phyloP scores from a whole-genome alignment of 208 protist genomes.

The Wallacemonas sp. region DNA sequence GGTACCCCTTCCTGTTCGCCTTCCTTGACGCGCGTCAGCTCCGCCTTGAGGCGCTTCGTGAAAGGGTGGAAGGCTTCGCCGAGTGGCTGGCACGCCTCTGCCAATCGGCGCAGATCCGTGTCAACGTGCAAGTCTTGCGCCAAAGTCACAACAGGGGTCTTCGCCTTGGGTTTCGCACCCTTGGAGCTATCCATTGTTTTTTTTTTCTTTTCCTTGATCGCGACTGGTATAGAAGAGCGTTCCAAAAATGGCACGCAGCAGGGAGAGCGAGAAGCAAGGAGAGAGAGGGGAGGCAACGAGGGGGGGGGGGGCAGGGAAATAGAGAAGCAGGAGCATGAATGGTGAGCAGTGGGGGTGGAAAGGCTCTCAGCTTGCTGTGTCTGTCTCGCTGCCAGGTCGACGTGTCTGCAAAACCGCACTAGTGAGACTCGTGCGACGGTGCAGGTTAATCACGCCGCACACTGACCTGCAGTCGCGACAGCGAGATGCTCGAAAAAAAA shows the following conservation, averaged over 20 bases:
- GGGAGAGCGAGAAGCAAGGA: neutral
- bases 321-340: too few relatives aligned
- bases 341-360: too few relatives aligned
- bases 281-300: neutral
- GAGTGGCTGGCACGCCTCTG: slow-evolving; percentile 52
- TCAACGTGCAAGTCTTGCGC: slow-evolving; percentile 79
- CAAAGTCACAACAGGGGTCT: slow-evolving; percentile 38
- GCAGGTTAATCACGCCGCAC: too few relatives aligned
- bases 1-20: slow-evolving; percentile 76
- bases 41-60: slow-evolving; percentile 64
- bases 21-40: slow-evolving; percentile 78
- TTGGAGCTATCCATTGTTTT: neutral
- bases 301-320: too few relatives aligned
- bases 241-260: too few relatives aligned
- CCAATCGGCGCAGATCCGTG: slow-evolving; percentile 64
- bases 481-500: too few relatives aligned
- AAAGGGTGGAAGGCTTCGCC: slow-evolving; percentile 66
- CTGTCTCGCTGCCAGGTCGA: too few relatives aligned
- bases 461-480: too few relatives aligned
- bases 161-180: slow-evolving; percentile 26
- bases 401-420: too few relatives aligned
- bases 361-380: too few relatives aligned
- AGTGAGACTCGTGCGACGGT: too few relatives aligned
- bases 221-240: too few relatives aligned
- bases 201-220: neutral